Evolutionary conservation across 225 moss, liverwort and hornwort species (phyloP).

Genomic region (Climacium dendroides): DNA sequence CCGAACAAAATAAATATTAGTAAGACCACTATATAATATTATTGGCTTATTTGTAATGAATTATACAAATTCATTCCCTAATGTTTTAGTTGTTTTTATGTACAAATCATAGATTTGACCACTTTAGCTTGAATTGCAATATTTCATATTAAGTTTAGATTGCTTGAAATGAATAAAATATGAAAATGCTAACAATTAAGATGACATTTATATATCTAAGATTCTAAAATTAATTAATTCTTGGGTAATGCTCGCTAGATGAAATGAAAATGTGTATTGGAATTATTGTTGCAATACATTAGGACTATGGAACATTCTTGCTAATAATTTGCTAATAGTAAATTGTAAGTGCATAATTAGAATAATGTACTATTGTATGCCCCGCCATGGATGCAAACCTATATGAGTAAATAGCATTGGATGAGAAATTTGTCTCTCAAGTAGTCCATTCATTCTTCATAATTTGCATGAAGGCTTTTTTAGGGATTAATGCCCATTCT

Average conservation of each 20-base stretch:
- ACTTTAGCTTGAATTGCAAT: too few species aligned
- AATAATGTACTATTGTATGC: background rate
- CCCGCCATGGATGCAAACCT: background rate
- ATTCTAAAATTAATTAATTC: background rate
- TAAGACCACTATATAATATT: too few species aligned
- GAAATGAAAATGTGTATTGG: background rate
- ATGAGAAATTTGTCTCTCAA: background rate
- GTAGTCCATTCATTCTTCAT: background rate
- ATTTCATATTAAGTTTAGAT: too few species aligned
- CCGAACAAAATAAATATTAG: too few species aligned
- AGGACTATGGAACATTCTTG: background rate
- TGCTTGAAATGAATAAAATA: too few species aligned
- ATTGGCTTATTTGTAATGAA: too few species aligned
- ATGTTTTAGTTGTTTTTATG: too few species aligned
- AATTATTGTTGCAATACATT: background rate
- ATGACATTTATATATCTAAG: too few species aligned
- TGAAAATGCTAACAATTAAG: too few species aligned
- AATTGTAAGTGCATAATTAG: background rate
- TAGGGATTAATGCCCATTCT: background rate
- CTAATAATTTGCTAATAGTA: background rate
- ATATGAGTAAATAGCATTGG: background rate
- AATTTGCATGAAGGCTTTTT: background rate
- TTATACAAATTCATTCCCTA: too few species aligned
- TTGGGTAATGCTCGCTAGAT: rapidly evolving
- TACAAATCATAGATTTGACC: too few species aligned